Evolutionary conservation across 73 alveolate genomes (phyloP).

Genomic region (Symbiodinium natans): DNA sequence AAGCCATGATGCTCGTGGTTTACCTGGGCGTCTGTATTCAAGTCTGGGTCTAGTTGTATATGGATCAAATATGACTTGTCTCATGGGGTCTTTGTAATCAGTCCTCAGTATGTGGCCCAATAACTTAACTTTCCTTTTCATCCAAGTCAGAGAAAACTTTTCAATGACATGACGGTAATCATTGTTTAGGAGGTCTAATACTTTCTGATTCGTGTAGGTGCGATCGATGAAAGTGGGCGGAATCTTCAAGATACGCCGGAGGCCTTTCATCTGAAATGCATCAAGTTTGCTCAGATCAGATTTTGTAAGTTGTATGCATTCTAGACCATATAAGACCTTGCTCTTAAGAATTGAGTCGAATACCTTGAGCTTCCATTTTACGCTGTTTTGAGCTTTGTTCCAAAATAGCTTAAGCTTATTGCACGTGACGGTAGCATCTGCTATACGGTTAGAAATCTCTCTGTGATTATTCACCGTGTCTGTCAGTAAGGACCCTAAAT

Average conservation of each 20-base stretch:
- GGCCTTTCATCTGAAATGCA: slow-evolving; percentile 5
- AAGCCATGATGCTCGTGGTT: background rate
- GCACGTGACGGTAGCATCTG: background rate
- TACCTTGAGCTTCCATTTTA: background rate
- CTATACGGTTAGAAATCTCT: background rate
- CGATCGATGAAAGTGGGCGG: background rate
- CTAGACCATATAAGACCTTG: background rate
- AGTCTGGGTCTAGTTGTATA: background rate
- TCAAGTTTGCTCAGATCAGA: background rate
- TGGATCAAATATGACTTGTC: background rate
- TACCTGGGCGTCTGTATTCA: background rate
- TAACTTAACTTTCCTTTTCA: background rate
- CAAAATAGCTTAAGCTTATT: background rate
- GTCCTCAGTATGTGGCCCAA: background rate
- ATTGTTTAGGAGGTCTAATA: too few species aligned
- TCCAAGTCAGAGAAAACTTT: background rate
- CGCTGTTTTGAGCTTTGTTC: background rate
- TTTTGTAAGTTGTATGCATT: background rate
- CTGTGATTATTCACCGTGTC: background rate
- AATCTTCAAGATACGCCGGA: background rate
- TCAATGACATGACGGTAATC: background rate
- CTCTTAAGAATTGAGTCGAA: background rate
- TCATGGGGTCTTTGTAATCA: background rate
- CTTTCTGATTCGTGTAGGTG: too few species aligned
- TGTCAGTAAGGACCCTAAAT: background rate